Evolutionary conservation across 2,329 filamentous ascomycete genomes (phyloP).

Genomic region (Apiospora saccharicola): DNA sequence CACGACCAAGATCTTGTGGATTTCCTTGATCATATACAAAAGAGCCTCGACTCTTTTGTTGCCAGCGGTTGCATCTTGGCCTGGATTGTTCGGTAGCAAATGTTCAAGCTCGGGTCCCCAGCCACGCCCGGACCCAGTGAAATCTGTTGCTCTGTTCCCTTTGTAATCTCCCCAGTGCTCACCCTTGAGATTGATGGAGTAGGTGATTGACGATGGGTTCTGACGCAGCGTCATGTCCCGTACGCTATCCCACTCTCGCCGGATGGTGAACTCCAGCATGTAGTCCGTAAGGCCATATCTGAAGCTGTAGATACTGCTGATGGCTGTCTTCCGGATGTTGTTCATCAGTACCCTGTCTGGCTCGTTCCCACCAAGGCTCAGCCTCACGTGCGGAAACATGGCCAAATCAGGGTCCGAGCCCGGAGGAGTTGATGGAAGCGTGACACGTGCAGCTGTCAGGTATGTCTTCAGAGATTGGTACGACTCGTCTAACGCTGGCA

Average conservation of each 20-base stretch:
- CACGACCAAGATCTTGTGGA: constrained; percentile 25
- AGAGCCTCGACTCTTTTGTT: constrained; percentile 23
- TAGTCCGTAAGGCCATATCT: constrained; percentile 42
- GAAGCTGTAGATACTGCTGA: constrained; percentile 45
- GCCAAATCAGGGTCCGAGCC: constrained; percentile 40
- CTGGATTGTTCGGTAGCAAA: constrained; percentile 31
- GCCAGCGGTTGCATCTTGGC: constrained; percentile 37
- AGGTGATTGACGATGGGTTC: constrained; percentile 32
- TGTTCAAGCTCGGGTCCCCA: constrained; percentile 39
- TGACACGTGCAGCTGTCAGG: constrained; percentile 35
- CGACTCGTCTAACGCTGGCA: constrained; percentile 32
- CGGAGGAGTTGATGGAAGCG: constrained; percentile 26
- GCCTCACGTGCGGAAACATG: constrained; percentile 28
- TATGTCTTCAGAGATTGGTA: constrained; percentile 36
- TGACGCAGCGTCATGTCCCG: constrained; percentile 31
- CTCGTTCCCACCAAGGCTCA: not conserved
- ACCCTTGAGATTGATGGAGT: constrained; percentile 41
- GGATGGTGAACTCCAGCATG: constrained; percentile 44
- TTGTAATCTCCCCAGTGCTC: constrained; percentile 42
- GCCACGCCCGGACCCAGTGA: constrained; percentile 22
- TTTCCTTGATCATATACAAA: constrained; percentile 26
- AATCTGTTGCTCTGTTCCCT: constrained; percentile 22
- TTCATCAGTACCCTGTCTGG: constrained; percentile 9
- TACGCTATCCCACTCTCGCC: constrained; percentile 42
- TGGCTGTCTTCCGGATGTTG: constrained; percentile 39